Evolutionary conservation across 2,329 filamentous ascomycete genomes (phyloP).

Genomic region (Cercospora sp.): DNA sequence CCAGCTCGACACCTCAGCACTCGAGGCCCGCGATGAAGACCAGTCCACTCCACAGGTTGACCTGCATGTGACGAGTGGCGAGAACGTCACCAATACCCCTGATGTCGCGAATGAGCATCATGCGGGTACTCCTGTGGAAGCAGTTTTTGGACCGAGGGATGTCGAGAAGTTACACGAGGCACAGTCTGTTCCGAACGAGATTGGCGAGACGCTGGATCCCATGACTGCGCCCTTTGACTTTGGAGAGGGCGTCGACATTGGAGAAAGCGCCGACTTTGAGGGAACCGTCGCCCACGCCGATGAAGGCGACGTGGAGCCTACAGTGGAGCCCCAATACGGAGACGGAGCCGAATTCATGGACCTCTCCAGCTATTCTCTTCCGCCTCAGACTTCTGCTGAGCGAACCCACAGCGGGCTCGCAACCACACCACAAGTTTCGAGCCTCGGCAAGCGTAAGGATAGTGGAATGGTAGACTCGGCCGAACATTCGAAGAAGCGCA

Average conservation of each 20-base stretch:
- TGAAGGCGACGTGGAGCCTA: not conserved
- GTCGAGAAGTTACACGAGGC: conserved; percentile 14
- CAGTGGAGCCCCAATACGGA: not conserved
- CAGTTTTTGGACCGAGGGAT: conserved; percentile 16
- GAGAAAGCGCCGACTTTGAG: not conserved
- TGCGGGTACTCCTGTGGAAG: not conserved
- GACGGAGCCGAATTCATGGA: not conserved
- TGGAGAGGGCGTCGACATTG: conserved; percentile 14
- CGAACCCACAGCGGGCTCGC: not conserved
- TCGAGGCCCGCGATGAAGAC: not conserved
- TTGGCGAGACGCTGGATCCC: conserved; percentile 14
- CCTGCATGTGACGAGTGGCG: not conserved
- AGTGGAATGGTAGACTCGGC: not conserved
- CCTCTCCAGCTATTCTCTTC: not conserved
- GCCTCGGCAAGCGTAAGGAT: conserved; percentile 29
- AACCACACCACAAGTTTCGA: not conserved
- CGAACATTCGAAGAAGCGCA: conserved; percentile 14
- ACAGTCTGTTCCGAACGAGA: not conserved
- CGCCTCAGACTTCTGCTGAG: not conserved
- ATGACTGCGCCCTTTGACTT: conserved; percentile 18
- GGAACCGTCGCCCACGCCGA: not conserved
- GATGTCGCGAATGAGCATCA: not conserved
- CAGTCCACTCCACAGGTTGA: not conserved
- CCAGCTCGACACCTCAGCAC: not conserved
- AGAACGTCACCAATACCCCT: not conserved